Evolutionary conservation across 2,329 filamentous ascomycete species (phyloP), one percentile per base, ranked within the genome.

Genomic region (Elsinoe fawcettii): DNA sequence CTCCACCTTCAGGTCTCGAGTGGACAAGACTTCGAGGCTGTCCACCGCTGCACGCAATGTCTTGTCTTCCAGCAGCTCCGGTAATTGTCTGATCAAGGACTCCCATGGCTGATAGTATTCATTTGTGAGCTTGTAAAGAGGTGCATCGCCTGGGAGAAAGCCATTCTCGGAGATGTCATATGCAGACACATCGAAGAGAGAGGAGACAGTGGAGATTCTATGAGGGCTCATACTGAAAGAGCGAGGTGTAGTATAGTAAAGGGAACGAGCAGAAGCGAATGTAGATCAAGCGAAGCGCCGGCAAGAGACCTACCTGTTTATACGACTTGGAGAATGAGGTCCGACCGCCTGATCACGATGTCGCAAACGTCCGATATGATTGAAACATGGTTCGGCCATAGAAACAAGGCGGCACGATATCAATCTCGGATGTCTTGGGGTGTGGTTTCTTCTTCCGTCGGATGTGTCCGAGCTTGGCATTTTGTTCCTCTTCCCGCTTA

Each of bases 91-190:
- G 25, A 85, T 82, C 51, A 96, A 80, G 41, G 84, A 82, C 73
- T 97, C 92, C 92, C 92, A 97, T 67, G 89, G 88, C 70, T 88
- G 85, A 73, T 96, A 97, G 75, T 96, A 96, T 2, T 85, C 83
- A 68, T 96, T 87, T n/a, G 90, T 86, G 16, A 97, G 82, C 58
- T 82, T 77, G 57, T 86, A 83, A 61, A 96, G 77, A 37, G 92
- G 92, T 18, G 86, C 73, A 61, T 89, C 83, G 62, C 87, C 78
- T 2, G 92, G 90, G 54, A 97, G 81, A 73, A 97, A 97, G 66
- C 92, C 92, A 72, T 89, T 66, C 60, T 81, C 76, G 63, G 87
- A 88, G 71, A 90, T 82, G 73, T 86, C 88, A 74, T 95, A 95
- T 9, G 58, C 62, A 9, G 58, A 22, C 5, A 65, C 57, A 22